Evolutionary conservation across 2,329 filamentous ascomycete genomes (phyloP).

Genomic region (Drechslera avenae): DNA sequence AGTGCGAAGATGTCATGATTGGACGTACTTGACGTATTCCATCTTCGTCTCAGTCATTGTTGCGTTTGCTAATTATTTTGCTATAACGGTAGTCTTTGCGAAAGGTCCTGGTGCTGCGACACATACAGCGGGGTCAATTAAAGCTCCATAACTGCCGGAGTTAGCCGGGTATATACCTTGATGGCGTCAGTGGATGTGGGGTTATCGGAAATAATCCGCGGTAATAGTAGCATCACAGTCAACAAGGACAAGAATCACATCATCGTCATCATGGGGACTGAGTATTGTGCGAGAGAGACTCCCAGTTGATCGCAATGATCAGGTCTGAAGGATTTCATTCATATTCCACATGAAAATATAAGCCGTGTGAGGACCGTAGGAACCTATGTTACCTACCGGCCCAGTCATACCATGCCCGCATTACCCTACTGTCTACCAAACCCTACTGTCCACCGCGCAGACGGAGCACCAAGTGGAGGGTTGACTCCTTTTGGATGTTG

Average conservation of each 20-base stretch:
- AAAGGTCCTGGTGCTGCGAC: neutral
- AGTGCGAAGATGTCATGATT: neutral
- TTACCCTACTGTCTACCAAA: slow-evolving; percentile 13
- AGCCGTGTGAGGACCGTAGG: no score
- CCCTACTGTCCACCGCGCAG: slow-evolving; percentile 61
- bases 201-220: slow-evolving; percentile 12
- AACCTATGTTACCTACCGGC: no score
- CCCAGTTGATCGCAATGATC: no score
- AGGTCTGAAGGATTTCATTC: no score
- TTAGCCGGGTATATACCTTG: slow-evolving; percentile 26
- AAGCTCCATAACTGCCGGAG: slow-evolving; percentile 9
- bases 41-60: slow-evolving; percentile 46
- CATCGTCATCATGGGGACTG: no score
- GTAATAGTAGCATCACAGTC: neutral
- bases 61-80: neutral
- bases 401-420: slow-evolving; percentile 38
- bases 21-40: slow-evolving; percentile 48
- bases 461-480: slow-evolving; percentile 67
- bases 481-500: slow-evolving; percentile 85
- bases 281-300: no score
- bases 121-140: neutral
- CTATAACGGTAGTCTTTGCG: neutral
- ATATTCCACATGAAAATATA: no score
- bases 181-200: slow-evolving; percentile 13
- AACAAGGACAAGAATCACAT: no score